Conservation (phyloP, 2,329 filamentous ascomycete species). For the Fusarium sublunatum region DNA sequence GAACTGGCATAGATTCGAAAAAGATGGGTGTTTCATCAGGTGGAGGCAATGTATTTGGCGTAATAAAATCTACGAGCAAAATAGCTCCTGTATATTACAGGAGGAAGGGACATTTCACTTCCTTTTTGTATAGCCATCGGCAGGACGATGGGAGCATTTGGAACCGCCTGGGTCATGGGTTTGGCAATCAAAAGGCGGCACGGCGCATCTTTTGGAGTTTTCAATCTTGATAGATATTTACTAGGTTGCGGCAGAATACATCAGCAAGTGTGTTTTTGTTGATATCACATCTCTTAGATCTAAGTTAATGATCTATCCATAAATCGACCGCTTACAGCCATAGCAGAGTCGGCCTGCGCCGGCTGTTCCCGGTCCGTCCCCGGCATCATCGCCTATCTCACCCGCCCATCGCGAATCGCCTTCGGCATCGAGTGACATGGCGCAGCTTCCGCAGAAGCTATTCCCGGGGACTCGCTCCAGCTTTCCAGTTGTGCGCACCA, state of each 20-base stretch:
- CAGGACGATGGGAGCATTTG: constrained; percentile 37
- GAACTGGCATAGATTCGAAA: neutral
- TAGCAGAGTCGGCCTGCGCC: constrained; percentile 67
- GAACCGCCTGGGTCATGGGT: constrained; percentile 37
- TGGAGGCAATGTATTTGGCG: neutral
- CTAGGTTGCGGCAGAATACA: constrained; percentile 24
- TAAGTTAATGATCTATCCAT: constrained; percentile 54
- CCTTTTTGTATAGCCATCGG: constrained; percentile 23
- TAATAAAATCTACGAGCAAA: constrained; percentile 22
- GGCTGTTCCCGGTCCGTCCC: constrained; percentile 31
- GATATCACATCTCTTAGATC: constrained; percentile 21
- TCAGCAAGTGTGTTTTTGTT: constrained; percentile 28
- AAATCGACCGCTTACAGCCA: constrained; percentile 75
- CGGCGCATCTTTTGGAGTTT: constrained; percentile 43
- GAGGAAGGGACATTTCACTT: constrained; percentile 15
- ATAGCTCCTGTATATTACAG: constrained; percentile 29
- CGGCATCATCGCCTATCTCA: constrained; percentile 64
- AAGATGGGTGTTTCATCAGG: neutral
- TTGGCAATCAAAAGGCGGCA: constrained; percentile 42
- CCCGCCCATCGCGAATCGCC: constrained; percentile 73
- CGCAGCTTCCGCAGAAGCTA: constrained; percentile 74
- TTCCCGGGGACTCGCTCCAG: constrained; percentile 64
- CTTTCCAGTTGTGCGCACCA: constrained; percentile 91
- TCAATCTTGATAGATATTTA: constrained; percentile 27
- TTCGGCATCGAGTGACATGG: constrained; percentile 71